Base-by-base conservation (phyloP, 2,329 filamentous ascomycete genomes). In the Arthrinium puccinioides region DNA sequence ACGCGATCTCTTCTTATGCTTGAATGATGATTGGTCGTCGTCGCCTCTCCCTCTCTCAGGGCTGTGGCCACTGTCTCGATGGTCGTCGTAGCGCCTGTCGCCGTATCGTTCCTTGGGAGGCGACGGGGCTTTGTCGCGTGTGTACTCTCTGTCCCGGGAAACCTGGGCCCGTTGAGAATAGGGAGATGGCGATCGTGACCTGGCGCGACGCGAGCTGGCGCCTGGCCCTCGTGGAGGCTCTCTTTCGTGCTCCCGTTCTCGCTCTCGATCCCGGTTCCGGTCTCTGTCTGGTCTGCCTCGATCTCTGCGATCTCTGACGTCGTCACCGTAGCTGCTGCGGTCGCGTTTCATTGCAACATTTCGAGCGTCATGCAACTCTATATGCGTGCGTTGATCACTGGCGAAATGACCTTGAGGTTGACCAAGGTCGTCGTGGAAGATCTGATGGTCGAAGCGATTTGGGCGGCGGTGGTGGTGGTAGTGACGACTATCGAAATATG, bases 301-400 rank as follows among this genome's bases (percentile, higher is more conserved):
- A 42, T 55, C 56, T 48, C 57, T 51, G 52, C 54, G 55, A 48
- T 60, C 55, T 53, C 52, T 52, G 50, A 14, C 21, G 27, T 25
- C 54, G 50, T 54, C 51, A 46, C 47, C 52, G 48, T 50, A 48
- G 44, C 43, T 54, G 51, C 49, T 56, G 44, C 52, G 53, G 57
- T 64, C 60, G 56, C 62, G 56, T 58, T 60, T 59, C 59, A 65
- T 62, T 45, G 58, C 57, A 59, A 53, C 60, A 60, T 64, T 51
- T 53, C 57, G 58, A 50, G 50, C 48, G 44, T 23, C 33, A 36
- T 27, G 14, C 15, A 28, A 24, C 33, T 36, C 33, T 19, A 20
- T 15, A 33, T n/a, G 31, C 18, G 31, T 20, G 21, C n/a, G 20
- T 13, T 33, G 24, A 33, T 23, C 31, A 33, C 31, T 21, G 24